Evolutionary conservation across 2,329 filamentous ascomycete species (phyloP), one percentile per base, ranked within the genome.

Genomic region (Chaetomiaceae sp.): DNA sequence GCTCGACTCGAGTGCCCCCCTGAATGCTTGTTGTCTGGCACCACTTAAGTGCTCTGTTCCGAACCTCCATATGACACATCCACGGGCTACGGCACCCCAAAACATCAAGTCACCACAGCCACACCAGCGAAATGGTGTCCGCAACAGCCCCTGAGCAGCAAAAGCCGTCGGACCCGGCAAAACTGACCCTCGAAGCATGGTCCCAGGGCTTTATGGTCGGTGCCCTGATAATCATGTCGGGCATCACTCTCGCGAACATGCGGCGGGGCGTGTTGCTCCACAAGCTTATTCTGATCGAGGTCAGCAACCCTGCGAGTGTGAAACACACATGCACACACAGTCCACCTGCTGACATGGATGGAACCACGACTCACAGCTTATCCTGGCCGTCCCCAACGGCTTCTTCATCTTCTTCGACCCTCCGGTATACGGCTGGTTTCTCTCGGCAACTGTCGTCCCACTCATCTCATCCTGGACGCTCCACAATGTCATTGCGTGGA

Each of bases 401-500:
- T 78, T 78, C 52, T 82, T 81, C 62, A 75, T 81, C 31, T 83
- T 83, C 65, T 73, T 76, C 48, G 39, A 61, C 31, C 46, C 59
- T 8, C 77, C 78, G 0, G 69, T 70, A 3, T 83, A 82, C 60
- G 79, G 78, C 43, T 85, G 82, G 82, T 85, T 82, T 65, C 70
- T 85, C 3, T 81, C 79, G 2, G 69, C 73, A 20, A 81, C 78
- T 2, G 81, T 78, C 7, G 76, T 84, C 7, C 73, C 79, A 16
- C 73, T 86, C 20, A 82, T 83, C 56, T 67, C 74, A n/a, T 83
- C 79, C 3, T 85, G 81, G 78, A 74, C 71, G 12, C 65, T 86
- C 8, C 82, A 86, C 64, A 86, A 85, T 55, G 72, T 85, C 53
- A 80, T 86, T 53, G 75, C 82, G 0, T 86, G 82, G 82, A 76